phyloP scores from a whole-genome alignment of 2,329 filamentous ascomycete species.

The Colletotrichum musicola region DNA sequence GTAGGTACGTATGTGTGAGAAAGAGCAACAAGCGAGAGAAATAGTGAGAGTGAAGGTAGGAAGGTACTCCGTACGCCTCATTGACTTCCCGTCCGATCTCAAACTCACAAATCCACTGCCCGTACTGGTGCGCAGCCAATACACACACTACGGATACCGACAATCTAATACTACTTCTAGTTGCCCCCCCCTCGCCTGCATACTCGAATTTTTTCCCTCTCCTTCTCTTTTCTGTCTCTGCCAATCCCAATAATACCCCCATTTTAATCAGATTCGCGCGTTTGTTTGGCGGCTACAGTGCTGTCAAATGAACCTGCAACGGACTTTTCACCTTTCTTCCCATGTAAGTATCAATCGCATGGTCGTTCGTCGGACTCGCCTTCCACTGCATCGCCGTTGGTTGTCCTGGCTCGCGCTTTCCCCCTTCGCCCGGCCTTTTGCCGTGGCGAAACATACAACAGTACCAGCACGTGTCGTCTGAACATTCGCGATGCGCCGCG shows the following conservation, averaged over 20 bases:
- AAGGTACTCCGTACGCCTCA: slow-evolving; percentile 24
- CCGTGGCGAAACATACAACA: slow-evolving; percentile 23
- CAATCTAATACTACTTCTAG: slow-evolving; percentile 38
- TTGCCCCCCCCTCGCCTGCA: slow-evolving; percentile 26
- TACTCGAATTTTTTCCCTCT: background rate
- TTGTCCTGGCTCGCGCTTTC: background rate
- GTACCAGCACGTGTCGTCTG: slow-evolving; percentile 14
- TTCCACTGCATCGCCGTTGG: background rate
- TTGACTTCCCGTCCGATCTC: slow-evolving; percentile 34
- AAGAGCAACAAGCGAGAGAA: too few relatives aligned
- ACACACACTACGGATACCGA: slow-evolving; percentile 1
- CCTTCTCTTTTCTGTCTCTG: slow-evolving; percentile 18
- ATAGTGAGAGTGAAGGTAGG: too few relatives aligned
- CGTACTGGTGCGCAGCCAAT: slow-evolving; percentile 17
- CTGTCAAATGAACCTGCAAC: slow-evolving; percentile 99
- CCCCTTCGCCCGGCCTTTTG: slow-evolving; percentile 18
- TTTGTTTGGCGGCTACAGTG: slow-evolving; percentile 86
- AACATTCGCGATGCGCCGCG: slow-evolving; percentile 16
- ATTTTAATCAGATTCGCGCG: slow-evolving; percentile 69
- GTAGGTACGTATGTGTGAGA: too few relatives aligned
- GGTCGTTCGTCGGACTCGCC: background rate
- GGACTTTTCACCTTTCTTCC: slow-evolving; percentile 69
- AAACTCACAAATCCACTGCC: slow-evolving; percentile 11
- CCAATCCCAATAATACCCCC: slow-evolving; percentile 42
- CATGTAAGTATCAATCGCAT: slow-evolving; percentile 64